These are phyloP conservation scores for Trametes sanguinea DNA, from an alignment of 768 basidiomycete genomes.

Conservation along the genomic window DNA sequence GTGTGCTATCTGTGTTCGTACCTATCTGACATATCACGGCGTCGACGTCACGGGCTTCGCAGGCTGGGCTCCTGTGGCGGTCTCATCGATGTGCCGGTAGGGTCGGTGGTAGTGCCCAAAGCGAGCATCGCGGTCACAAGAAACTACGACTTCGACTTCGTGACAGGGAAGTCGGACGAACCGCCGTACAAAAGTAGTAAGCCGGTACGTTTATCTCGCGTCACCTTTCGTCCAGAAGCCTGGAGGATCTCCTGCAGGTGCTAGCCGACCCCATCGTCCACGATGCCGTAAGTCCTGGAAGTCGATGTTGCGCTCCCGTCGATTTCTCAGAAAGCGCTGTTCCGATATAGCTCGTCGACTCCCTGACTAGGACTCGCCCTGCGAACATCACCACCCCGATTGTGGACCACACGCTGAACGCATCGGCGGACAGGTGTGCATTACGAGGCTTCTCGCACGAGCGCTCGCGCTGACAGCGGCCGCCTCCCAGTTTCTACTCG, in stretches of 20 bases:
- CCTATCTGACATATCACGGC: constrained; percentile 14
- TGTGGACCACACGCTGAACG: constrained; percentile 55
- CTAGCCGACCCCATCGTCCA: constrained; percentile 59
- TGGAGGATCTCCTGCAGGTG: constrained; percentile 43
- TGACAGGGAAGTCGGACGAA: constrained; percentile 43
- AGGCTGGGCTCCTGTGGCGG: constrained; percentile 85
- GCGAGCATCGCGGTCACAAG: constrained; percentile 67
- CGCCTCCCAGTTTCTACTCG: constrained; percentile 68
- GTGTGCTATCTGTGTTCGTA: background rate
- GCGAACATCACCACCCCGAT: constrained; percentile 38
- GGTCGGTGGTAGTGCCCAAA: constrained; percentile 71
- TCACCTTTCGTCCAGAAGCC: constrained; percentile 14
- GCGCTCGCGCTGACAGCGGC: constrained; percentile 12
- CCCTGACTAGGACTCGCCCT: constrained; percentile 50
- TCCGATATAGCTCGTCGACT: constrained; percentile 45
- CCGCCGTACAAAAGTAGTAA: constrained; percentile 68
- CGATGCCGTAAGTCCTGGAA: constrained; percentile 44
- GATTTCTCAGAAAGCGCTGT: constrained; percentile 3
- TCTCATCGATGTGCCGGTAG: constrained; percentile 68
- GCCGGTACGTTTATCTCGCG: constrained; percentile 46
- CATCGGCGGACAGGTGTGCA: constrained; percentile 76
- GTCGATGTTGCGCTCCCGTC: constrained; percentile 8
- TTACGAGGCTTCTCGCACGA: constrained; percentile 14
- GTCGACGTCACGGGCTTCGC: constrained; percentile 16
- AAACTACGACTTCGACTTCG: constrained; percentile 79